Percentiles rank a stretch among this genome's conserved stretches.
phyloP scores from a whole-genome alignment of 2,329 filamentous ascomycete genomes.

The Purpureocillium lavendulum region DNA sequence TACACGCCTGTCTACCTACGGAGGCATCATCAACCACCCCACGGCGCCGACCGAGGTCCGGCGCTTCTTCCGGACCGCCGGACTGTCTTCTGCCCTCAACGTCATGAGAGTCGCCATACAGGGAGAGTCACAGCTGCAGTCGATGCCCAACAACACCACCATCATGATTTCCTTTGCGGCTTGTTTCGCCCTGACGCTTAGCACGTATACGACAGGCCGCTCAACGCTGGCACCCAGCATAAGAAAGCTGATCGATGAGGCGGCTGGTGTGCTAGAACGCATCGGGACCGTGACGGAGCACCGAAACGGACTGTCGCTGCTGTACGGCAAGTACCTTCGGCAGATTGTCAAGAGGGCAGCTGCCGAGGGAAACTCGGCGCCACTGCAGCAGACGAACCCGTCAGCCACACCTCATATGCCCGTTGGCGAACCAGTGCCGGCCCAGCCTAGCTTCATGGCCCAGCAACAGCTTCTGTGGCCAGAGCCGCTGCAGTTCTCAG shows the following conservation, averaged over 20 bases:
- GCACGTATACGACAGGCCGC: constrained; percentile 47
- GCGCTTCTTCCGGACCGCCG: constrained; percentile 63
- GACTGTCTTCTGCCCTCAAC: constrained; percentile 64
- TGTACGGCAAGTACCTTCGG: constrained; percentile 38
- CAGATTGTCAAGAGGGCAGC: constrained; percentile 32
- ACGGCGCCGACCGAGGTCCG: constrained; percentile 63
- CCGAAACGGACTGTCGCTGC: constrained; percentile 53
- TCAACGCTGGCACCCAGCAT: constrained; percentile 55
- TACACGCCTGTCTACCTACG: constrained; percentile 66
- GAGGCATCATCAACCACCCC: constrained; percentile 65
- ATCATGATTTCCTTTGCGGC: constrained; percentile 74
- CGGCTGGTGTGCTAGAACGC: constrained; percentile 58
- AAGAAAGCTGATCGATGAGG: constrained; percentile 57
- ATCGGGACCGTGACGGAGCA: constrained; percentile 59
- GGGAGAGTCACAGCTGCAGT: constrained; percentile 59
- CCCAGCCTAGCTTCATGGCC: constrained; percentile 16
- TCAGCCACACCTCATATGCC: constrained; percentile 7
- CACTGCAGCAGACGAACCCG: neutral
- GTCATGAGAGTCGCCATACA: constrained; percentile 67
- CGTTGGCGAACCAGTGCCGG: constrained; percentile 11
- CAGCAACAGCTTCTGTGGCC: constrained; percentile 27
- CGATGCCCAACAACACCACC: constrained; percentile 71
- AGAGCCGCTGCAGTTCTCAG: constrained; percentile 52
- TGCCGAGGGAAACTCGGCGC: constrained; percentile 1
- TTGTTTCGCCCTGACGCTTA: constrained; percentile 59